Base-by-base conservation (phyloP, 208 protist species). In the Leishmania tarentolae region DNA sequence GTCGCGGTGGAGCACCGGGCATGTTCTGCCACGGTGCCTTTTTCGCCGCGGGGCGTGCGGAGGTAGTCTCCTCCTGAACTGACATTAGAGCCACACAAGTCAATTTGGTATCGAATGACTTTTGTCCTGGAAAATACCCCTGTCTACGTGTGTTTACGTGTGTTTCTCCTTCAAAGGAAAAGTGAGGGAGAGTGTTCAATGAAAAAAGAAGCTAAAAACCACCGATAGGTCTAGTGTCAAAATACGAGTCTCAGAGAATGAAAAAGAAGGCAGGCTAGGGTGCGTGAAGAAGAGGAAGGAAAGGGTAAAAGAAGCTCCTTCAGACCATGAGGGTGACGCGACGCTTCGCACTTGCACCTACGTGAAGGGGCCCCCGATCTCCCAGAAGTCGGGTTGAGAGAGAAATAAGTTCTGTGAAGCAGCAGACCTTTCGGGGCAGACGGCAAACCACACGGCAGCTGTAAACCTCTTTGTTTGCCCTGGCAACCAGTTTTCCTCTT, bases 21-120 rank as follows among this genome's bases (percentile, higher is more conserved):
- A 87, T 88, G 11, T 76, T 87, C 70, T 95, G 86, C 92, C 94
- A 97, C 37, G 85, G 78, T 0, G 86, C 89, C 31, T 76, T 56
- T 19, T 75, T 70, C 13, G 61, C 24, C 44, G 52, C 28, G 9
- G 63, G 61, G 5, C 46, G 57, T 4, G 56, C 70, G 2, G 31
- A 8, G 52, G n/a, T 40, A 11, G 47, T 52, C n/a, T 76, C 78
- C 28, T 76, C 82, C 21, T 79, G 72, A 28, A 65, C 76, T 7
- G 78, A 70, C 78, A 86, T 86, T 15, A 31, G 11, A 17, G n/a
- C 28, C 7, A 42, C 40, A 37, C 3, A 77, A 50, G 19, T 35
- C 2, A 11, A 71, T 35, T 65, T 44, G 63, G 31, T 24, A 76
- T 24, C 59, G 37, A 70, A 61, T 15, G 15, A 75, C 63, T 31